These are phyloP conservation scores for Lathyrus sativus DNA, from an alignment of 306 rosid species.

Conservation along the genomic window DNA sequence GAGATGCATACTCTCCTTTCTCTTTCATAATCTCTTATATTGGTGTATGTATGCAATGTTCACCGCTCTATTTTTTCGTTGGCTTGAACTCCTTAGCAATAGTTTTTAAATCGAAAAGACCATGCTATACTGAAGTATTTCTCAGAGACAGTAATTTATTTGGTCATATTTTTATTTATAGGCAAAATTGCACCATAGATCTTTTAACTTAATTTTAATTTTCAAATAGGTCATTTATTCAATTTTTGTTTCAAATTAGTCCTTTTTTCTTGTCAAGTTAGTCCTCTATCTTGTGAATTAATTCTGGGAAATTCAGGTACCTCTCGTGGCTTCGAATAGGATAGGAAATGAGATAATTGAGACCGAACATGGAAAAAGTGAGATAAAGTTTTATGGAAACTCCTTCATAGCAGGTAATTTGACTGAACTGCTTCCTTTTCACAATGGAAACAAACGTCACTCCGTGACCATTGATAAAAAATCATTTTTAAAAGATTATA, in stretches of 20 bases:
- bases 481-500: conserved; percentile 18
- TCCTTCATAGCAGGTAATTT: conserved; percentile 87
- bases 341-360: conserved; percentile 82
- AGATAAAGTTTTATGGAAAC: conserved; percentile 82
- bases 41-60: conserved; percentile 2
- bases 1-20: conserved; percentile 11
- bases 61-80: conserved; percentile 10
- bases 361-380: conserved; percentile 87
- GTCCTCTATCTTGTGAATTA: not conserved
- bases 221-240: not conserved
- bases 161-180: not conserved
- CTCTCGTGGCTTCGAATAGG: conserved; percentile 91
- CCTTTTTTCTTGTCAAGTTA: not conserved
- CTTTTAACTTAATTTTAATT: not conserved
- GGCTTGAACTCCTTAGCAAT: conserved; percentile 20
- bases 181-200: too few relatives aligned
- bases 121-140: not conserved
- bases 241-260: too few relatives aligned
- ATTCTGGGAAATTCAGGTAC: conserved; percentile 67
- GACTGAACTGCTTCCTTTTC: conserved; percentile 26
- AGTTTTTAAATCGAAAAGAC: conserved; percentile 13
- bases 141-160: not conserved
- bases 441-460: not conserved
- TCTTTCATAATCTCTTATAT: not conserved
- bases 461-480: not conserved